Percentiles rank a stretch among this genome's conserved stretches.
Conservation (phyloP, 2,329 filamentous ascomycete species). For the Sclerotinia trifoliorum region DNA sequence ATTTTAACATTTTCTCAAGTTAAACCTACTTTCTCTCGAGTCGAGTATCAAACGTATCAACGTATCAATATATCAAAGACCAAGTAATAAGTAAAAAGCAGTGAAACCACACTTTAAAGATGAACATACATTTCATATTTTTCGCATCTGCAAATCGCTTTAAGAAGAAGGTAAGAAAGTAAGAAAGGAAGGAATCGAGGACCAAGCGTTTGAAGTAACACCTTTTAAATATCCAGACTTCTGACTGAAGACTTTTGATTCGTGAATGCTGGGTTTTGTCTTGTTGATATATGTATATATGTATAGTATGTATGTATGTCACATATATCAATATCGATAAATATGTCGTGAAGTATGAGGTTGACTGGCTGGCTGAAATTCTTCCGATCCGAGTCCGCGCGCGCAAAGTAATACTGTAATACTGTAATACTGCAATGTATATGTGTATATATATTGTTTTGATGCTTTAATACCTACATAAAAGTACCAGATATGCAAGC, state of each 20-base stretch:
- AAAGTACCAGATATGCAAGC: background rate
- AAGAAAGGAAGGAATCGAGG: background rate
- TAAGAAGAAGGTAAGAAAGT: too few relatives aligned
- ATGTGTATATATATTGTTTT: background rate
- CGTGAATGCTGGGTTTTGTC: background rate
- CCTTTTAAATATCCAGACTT: too few relatives aligned
- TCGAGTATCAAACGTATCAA: constrained; percentile 1
- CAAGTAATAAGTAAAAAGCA: background rate
- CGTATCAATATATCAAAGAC: too few relatives aligned
- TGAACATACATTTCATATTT: background rate
- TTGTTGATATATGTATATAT: background rate
- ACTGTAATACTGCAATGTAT: too few relatives aligned
- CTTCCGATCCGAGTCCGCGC: constrained; percentile 1
- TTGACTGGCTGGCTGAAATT: constrained; percentile 1
- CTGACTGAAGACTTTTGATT: background rate
- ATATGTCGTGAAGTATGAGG: constrained; percentile 18
- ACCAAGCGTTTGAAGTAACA: constrained; percentile 16
- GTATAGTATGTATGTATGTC: background rate
- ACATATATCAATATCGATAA: constrained; percentile 13
- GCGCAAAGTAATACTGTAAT: background rate
- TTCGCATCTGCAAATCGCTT: constrained; percentile 6
- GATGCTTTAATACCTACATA: background rate
- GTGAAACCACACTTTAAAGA: constrained; percentile 7
- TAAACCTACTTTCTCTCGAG: background rate
- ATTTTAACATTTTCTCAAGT: background rate